Evolutionary conservation across 768 basidiomycete genomes (phyloP).

Genomic region (Suillus alpinus): DNA sequence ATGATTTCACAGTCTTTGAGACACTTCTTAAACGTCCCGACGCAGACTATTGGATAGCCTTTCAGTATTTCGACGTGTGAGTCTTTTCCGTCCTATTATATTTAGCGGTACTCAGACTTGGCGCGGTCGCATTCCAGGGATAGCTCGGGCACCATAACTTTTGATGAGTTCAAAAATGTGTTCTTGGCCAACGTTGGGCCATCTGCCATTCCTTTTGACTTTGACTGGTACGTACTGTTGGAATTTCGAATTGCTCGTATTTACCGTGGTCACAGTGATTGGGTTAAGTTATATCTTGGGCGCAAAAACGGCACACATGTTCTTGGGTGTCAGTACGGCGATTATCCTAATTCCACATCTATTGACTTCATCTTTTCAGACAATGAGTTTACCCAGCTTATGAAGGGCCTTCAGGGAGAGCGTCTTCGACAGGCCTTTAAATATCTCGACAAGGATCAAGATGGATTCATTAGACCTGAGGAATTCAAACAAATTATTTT

Average conservation of each 20-base stretch:
- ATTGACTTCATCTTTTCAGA: constrained; percentile 41
- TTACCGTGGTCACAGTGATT: constrained; percentile 53
- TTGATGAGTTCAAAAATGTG: constrained; percentile 92
- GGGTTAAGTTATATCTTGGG: constrained; percentile 95
- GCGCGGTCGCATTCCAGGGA: constrained; percentile 51
- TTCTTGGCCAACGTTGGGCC: constrained; percentile 77
- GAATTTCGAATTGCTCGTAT: background rate
- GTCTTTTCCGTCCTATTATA: constrained; percentile 29
- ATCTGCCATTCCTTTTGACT: constrained; percentile 90
- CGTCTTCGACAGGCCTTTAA: constrained; percentile 95
- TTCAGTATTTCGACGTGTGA: constrained; percentile 94
- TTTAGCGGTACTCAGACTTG: constrained; percentile 4
- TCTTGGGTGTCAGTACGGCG: constrained; percentile 72
- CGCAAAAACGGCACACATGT: constrained; percentile 90
- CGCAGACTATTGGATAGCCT: constrained; percentile 96
- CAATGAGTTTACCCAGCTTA: constrained; percentile 96
- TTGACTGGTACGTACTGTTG: constrained; percentile 65
- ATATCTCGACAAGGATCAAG: constrained; percentile 83
- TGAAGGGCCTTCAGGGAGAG: constrained; percentile 99
- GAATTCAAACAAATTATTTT: constrained; percentile 95
- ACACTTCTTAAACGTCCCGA: constrained; percentile 90
- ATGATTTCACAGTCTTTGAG: constrained; percentile 96
- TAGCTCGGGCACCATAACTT: constrained; percentile 87
- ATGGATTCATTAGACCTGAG: constrained; percentile 91
- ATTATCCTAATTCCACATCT: background rate